Conservation (phyloP, 495 filamentous ascomycete genomes). For the Apiosordaria backusii region DNA sequence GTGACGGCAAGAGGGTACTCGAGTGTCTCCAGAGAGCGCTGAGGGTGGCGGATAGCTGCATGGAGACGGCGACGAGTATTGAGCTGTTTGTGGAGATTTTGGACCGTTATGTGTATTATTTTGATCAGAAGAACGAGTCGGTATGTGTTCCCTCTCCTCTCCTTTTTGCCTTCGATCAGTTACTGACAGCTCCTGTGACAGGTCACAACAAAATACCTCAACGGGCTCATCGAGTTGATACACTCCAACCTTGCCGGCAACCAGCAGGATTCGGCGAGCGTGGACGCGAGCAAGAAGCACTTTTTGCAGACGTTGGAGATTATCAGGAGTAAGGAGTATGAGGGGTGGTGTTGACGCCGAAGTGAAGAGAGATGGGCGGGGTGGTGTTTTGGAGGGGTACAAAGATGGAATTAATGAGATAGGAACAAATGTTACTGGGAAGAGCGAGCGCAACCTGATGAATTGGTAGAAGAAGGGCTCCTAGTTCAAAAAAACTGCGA, state of each 20-base stretch:
- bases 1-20: constrained; percentile 92
- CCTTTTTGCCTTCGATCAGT: not conserved
- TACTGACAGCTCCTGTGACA: constrained; percentile 29
- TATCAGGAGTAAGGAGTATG: constrained; percentile 85
- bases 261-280: constrained; percentile 71
- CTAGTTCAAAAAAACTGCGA: too few relatives aligned
- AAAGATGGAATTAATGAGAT: constrained; percentile 17
- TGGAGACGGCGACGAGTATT: constrained; percentile 97
- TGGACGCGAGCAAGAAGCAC: constrained; percentile 85
- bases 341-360: constrained; percentile 75
- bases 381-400: not conserved
- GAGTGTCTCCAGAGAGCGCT: constrained; percentile 95
- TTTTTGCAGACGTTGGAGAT: constrained; percentile 93
- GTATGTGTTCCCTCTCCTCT: constrained; percentile 46
- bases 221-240: constrained; percentile 96
- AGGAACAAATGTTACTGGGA: constrained; percentile 13
- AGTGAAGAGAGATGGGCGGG: constrained; percentile 40
- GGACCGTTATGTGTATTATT: constrained; percentile 98
- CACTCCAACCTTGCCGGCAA: constrained; percentile 84
- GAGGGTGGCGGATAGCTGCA: constrained; percentile 95
- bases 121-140: constrained; percentile 97
- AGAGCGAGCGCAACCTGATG: not conserved
- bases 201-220: constrained; percentile 97
- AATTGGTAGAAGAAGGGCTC: too few relatives aligned
- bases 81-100: constrained; percentile 98